Evolutionary conservation across 1,284 basidiomycete genomes (phyloP).

Genomic region (Agaricales sp.): DNA sequence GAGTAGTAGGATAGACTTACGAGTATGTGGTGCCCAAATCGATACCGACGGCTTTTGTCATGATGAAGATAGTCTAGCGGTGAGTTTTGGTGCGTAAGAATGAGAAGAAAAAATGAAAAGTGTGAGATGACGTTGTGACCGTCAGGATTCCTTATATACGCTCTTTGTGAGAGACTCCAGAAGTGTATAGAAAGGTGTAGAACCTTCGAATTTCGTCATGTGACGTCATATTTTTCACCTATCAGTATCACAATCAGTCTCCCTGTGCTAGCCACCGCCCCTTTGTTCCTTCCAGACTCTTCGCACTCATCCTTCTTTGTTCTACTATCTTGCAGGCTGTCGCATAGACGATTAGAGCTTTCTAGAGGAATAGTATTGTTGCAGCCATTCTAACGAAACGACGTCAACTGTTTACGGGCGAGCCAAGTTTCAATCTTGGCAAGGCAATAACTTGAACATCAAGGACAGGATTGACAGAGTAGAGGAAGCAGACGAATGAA

Average conservation of each 20-base stretch:
- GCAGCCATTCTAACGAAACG: no score
- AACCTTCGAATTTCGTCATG: conserved; percentile 1
- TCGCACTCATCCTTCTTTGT: no score
- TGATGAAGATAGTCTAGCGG: conserved; percentile 11
- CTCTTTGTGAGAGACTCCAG: neutral
- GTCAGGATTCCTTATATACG: neutral
- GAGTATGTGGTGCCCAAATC: conserved; percentile 84
- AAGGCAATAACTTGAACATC: no score
- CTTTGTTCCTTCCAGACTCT: neutral
- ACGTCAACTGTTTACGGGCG: no score
- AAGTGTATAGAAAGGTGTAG: conserved; percentile 3
- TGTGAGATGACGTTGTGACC: conserved; percentile 8
- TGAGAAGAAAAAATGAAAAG: conserved; percentile 4
- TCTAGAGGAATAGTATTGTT: neutral
- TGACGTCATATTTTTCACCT: neutral
- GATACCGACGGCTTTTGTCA: conserved; percentile 88
- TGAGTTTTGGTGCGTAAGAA: conserved; percentile 2
- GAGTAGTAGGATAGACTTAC: conserved; percentile 30
- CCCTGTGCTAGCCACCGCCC: neutral
- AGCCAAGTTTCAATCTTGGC: no score
- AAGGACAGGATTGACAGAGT: no score
- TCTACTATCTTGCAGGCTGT: no score
- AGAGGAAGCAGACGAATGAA: neutral
- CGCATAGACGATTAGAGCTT: neutral
- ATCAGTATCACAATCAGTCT: neutral